phyloP scores from a whole-genome alignment of 2,329 filamentous ascomycete species.

The Cladophialophora carrionii region DNA sequence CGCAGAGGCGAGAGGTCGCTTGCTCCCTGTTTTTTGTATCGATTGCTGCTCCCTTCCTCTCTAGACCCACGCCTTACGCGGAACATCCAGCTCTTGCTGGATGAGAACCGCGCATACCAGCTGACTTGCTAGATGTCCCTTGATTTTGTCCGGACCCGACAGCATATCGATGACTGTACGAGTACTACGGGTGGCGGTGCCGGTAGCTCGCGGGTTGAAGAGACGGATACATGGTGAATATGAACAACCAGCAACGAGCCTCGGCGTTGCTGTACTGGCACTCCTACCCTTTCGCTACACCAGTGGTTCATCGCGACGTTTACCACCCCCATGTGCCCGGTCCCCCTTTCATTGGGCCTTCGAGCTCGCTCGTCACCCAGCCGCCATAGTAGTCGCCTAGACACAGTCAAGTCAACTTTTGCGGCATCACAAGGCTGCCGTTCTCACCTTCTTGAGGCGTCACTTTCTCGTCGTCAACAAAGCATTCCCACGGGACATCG shows the following conservation, averaged over 20 bases:
- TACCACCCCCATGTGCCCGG: conserved; percentile 46
- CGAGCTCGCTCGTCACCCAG: conserved; percentile 65
- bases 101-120: background rate
- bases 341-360: conserved; percentile 56
- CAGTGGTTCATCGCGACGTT: background rate
- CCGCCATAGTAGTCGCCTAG: conserved; percentile 63
- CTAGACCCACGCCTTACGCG: background rate
- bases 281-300: background rate
- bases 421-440: background rate
- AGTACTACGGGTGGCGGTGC: background rate
- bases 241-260: background rate
- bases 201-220: background rate
- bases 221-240: background rate
- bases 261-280: background rate
- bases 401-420: conserved; percentile 43
- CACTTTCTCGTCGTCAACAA: conserved; percentile 64
- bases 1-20: background rate
- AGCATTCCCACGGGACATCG: conserved; percentile 61
- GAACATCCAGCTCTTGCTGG: background rate
- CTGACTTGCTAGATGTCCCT: background rate
- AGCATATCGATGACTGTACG: background rate
- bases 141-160: background rate
- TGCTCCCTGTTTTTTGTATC: background rate
- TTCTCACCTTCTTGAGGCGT: conserved; percentile 43
- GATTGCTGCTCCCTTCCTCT: background rate